Base-by-base conservation (phyloP, 179 eudicot species). In the Monotropa hypopitys region DNA sequence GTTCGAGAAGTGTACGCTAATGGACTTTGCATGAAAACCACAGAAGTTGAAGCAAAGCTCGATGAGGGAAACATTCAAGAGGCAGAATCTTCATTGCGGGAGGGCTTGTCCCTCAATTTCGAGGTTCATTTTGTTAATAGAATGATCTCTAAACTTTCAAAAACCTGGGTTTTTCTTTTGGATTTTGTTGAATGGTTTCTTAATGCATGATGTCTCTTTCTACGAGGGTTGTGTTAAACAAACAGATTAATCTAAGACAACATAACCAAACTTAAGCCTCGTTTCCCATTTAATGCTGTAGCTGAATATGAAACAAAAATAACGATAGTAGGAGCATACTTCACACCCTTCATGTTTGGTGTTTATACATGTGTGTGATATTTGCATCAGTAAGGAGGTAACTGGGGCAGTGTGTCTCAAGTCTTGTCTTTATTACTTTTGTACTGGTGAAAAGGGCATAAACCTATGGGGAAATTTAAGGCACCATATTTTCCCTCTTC, bases 41-140 rank as follows among this genome's bases (percentile, higher is more conserved):
- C 84, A 33, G 90, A 81, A 47, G 87, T 94, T 11, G 97, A 94
- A 81, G 97, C 90, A 26, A 94, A 88, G 80, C 98, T 94, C 20
- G 91, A 94, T 74, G 90, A 86, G 65, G 98, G 97, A 4, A 93
- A 94, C 77, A 89, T 92, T 74, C 88, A 88, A 57, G 97, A 94
- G 82, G 97, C 98, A 4, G 98, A 94, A 78, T 91, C 97, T 63
- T 90, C 94, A 30, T 81, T 94, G 81, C 89, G 95, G 51, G 97
- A 94, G 80, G 93, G 93, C 26, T 89, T 94, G 73, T 91, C 98
- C 12, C 93, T 94, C 73, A 94, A 92, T 85, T 88, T 83, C 65
- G 98, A 94, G 94, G 98, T 94, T 76, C 38, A 77, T 42, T 80
- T 78, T 54, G 13, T 15, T 3, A 30, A 26, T 26, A 26, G 12